Percentiles rank a stretch among this genome's conserved stretches.
Evolutionary conservation across 1,139 yeast species (phyloP).

Genomic region (Candida sojae): DNA sequence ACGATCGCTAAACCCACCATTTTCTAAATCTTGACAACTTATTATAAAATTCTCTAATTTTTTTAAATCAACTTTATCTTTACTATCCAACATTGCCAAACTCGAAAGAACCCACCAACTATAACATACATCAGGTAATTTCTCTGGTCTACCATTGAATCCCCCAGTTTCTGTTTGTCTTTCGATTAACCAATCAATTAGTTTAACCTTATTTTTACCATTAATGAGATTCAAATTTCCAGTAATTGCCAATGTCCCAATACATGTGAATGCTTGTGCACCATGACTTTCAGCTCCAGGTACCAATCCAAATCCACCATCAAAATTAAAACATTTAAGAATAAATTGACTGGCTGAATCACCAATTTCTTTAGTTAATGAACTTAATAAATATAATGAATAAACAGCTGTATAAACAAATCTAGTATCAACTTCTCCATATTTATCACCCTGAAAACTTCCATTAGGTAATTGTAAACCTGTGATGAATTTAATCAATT

Average conservation of each 20-base stretch:
- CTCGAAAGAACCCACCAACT: conserved; percentile 97
- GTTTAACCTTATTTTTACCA: conserved; percentile 33
- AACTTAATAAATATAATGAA: conserved; percentile 67
- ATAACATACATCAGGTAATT: conserved; percentile 93
- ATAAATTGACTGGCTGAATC: conserved; percentile 70
- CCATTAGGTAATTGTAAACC: conserved; percentile 72
- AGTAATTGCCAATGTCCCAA: conserved; percentile 76
- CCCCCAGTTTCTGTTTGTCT: conserved; percentile 88
- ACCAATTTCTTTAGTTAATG: conserved; percentile 58
- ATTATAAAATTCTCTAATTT: conserved; percentile 68
- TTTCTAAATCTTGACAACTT: conserved; percentile 70
- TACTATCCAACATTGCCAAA: conserved; percentile 62
- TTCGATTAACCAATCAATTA: conserved; percentile 80
- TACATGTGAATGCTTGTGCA: conserved; percentile 87
- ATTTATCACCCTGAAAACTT: conserved; percentile 83
- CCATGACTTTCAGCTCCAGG: conserved; percentile 97
- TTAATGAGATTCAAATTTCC: conserved; percentile 58
- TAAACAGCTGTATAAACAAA: conserved; percentile 84
- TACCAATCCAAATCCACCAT: conserved; percentile 91
- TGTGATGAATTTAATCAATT: conserved; percentile 45
- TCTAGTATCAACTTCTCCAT: conserved; percentile 91
- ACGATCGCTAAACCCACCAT: conserved; percentile 92
- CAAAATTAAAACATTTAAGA: conserved; percentile 77
- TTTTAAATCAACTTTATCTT: conserved; percentile 73
- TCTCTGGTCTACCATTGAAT: conserved; percentile 93